phyloP scores from a whole-genome alignment of 202 grass and related monocot species.

The Digitaria exilis region DNA sequence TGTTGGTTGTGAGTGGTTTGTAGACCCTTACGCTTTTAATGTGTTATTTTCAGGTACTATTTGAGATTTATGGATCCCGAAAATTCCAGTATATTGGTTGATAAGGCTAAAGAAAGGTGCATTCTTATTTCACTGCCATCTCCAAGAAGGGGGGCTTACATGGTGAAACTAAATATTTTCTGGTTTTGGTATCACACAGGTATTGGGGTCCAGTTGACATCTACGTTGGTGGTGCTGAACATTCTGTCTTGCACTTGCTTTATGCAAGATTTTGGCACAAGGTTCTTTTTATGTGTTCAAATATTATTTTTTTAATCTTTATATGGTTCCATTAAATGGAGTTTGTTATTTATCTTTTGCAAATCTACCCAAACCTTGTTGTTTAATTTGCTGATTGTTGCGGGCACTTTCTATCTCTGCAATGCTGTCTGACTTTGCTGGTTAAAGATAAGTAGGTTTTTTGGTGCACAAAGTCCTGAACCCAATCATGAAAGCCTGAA shows the following conservation, averaged over 20 bases:
- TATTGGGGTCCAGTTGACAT: constrained; percentile 98
- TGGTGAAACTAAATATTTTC: constrained; percentile 10
- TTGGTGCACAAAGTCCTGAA: constrained; percentile 1
- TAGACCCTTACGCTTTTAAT: constrained; percentile 5
- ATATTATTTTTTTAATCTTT: not conserved
- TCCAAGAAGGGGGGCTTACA: not conserved
- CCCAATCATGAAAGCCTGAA: not conserved
- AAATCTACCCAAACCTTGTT: not conserved
- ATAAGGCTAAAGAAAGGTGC: constrained; percentile 92
- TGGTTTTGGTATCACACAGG: constrained; percentile 45
- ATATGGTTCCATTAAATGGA: constrained; percentile 17
- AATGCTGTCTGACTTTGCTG: constrained; percentile 5
- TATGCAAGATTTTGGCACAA: constrained; percentile 99
- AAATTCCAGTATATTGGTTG: constrained; percentile 82
- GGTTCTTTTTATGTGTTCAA: constrained; percentile 46
- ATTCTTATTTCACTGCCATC: constrained; percentile 32
- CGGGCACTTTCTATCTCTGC: not conserved
- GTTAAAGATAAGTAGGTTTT: constrained; percentile 2
- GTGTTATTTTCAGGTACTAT: constrained; percentile 76
- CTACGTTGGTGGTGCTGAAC: constrained; percentile 96
- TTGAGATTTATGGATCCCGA: constrained; percentile 97
- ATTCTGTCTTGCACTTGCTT: constrained; percentile 98
- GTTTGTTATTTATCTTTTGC: constrained; percentile 20
- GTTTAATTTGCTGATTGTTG: constrained; percentile 25
- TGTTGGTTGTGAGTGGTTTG: not conserved